These are phyloP conservation scores for Macrolepiota dolichaula DNA, from an alignment of 768 basidiomycete genomes.

Conservation along the genomic window DNA sequence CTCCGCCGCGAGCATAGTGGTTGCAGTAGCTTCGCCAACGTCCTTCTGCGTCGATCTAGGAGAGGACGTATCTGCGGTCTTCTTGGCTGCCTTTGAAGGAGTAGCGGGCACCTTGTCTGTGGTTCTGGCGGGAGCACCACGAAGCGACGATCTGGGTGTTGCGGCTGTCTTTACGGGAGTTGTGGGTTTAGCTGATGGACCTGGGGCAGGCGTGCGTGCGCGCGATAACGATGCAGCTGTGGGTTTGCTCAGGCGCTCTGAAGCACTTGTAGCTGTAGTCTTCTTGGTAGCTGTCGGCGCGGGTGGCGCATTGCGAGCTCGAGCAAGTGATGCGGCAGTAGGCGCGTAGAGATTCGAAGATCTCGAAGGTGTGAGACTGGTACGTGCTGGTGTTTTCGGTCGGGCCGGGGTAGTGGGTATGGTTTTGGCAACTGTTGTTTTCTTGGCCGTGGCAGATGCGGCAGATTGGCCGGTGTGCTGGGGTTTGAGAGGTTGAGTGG, in stretches of 20 bases:
- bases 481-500: slow-evolving; percentile 27
- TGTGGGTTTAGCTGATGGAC: slow-evolving; percentile 17
- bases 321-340: slow-evolving; percentile 79
- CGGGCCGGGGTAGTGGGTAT: slow-evolving; percentile 26
- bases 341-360: slow-evolving; percentile 74
- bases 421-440: slow-evolving; percentile 20
- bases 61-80: not conserved
- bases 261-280: slow-evolving; percentile 46
- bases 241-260: slow-evolving; percentile 77
- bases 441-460: slow-evolving; percentile 19
- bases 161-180: slow-evolving; percentile 21
- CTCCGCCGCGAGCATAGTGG: slow-evolving; percentile 16
- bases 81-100: slow-evolving; percentile 12
- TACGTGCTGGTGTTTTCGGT: slow-evolving; percentile 57
- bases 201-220: slow-evolving; percentile 28
- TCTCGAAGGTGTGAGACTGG: slow-evolving; percentile 23
- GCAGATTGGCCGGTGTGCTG: slow-evolving; percentile 31
- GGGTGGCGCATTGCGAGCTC: slow-evolving; percentile 51
- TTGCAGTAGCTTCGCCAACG: slow-evolving; percentile 15
- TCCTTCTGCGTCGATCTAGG: not conserved
- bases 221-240: slow-evolving; percentile 74
- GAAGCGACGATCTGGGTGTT: slow-evolving; percentile 11
- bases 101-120: slow-evolving; percentile 5
- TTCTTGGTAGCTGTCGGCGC: slow-evolving; percentile 52
- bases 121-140: not conserved